Base-by-base conservation (phyloP, 106 monocot species). In the Dendrobium officinale region DNA sequence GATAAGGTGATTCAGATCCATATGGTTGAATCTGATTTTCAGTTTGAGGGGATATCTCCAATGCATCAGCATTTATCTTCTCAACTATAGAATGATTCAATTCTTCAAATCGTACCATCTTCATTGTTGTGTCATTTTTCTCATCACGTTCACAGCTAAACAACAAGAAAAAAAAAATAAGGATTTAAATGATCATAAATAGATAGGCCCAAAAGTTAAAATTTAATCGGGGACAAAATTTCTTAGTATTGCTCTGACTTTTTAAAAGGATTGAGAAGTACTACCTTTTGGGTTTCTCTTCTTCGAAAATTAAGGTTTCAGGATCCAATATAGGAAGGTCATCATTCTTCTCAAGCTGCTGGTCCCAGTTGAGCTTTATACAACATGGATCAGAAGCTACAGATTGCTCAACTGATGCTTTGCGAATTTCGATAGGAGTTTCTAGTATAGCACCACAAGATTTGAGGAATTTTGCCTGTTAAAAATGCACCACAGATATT, bases 1-100 rank as follows among this genome's bases (percentile, higher is more conserved):
- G 83, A 85, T 79, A 83, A 27, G 89, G 87, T 49, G 84, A 87
- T 59, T 31, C 82, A 15, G 49, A 43, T 47, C 40, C 55, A 75
- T 26, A 42, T 16, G 29, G 72, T 78, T 72, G 79, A 20, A 40
- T 64, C 51, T 77, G 77, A 67, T 42, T 47, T 15, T 80, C 77
- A 47, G n/a, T 40, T 75, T 84, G 72, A 58, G 79, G 85, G 44
- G 86, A 82, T 41, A 67, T 20, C 47, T 87, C 78, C 55, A 33
- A 72, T 20, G 56, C 16, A 17, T 19, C 22, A 26, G 58, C 27
- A 0, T 67, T 49, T 24, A 41, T 7, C 4, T 54, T 40, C 48
- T 85, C 77, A 77, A 31, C 41, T 54, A 8, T 42, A 29, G 67
- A 64, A 19, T 86, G 51, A 51, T 51, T 51, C 51, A 51, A 16